Base-by-base conservation (phyloP, 257 asterid species). In the Echites panduratus region DNA sequence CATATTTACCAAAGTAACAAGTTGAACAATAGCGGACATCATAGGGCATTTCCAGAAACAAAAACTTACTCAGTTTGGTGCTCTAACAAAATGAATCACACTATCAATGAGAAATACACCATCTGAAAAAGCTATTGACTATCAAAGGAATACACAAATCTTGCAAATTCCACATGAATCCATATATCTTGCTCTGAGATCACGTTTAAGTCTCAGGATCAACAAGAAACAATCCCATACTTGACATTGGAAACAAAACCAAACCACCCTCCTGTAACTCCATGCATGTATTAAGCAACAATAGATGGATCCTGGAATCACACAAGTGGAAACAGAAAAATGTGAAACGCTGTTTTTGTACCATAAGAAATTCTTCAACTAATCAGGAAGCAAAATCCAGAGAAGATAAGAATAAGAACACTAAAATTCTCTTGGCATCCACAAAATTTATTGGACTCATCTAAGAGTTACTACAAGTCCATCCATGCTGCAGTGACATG, bases 281-380 rank as follows among this genome's bases (percentile, higher is more conserved):
- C 44, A 63, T 50, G 17, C 12, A 38, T 47, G 20, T 54, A 74
- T 68, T 70, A 82, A 29, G 76, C 83, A 73, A 57, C 79, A 62
- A 82, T 79, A 27, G 83, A 26, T 24, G 85, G 83, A 64, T 82
- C 85, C 83, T 82, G 80, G 72, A 70, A 72, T 68, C 72, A 53
- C 13, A 53, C 54, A 78, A 57, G 65, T 38, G 11, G 27, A 63
- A 71, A 71, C 24, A 57, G 44, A 11, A 20, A 35, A 49, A 40
- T 12, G 20, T 58, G 38, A 58, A 53, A 35, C 48, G 52, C 41
- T 13, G 5, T 64, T 7, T 3, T 64, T 35, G 9, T 41, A 4
- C 45, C 45, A 41, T 4, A 41, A 41, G 0, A n/a, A 50, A n/a
- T 4, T 50, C 17, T 17, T 19, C 20, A 17, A 50, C 57, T 17